Evolutionary conservation across 2,329 filamentous ascomycete genomes (phyloP), one percentile per base, ranked within the genome.

Genomic region (Fonsecaea multimorphosa): DNA sequence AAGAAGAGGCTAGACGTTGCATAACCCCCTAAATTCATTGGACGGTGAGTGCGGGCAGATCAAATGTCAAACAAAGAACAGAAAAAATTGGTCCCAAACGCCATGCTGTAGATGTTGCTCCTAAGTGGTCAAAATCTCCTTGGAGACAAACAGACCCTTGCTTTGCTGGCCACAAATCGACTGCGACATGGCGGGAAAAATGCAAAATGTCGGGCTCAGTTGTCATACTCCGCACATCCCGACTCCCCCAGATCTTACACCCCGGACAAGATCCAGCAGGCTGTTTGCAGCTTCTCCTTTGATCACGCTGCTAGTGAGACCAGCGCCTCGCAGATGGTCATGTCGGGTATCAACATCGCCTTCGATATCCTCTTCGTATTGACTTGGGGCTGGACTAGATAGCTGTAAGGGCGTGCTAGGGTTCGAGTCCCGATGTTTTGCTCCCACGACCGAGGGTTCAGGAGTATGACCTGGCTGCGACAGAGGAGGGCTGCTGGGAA

Each of bases 271-370:
- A 51, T 71, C 65, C 2, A 73, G 62, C 57, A 73, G 58, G 34
- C 67, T 65, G 19, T 65, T 69, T 24, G 72, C 72, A 49, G 72
- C 72, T 44, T 73, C 70, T 11, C 70, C 69, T 56, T 70, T 72
- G 52, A 72, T 65, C n/a, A 72, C 71, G 66, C 68, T 72, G 56
- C 68, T 71, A 31, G 69, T 69, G 46, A 68, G 59, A 32, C 63
- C 61, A 27, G 56, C 58, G n/a, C 34, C 49, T 12, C 60, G 67
- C 11, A 62, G 58, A 9, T 24, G 49, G 19, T 34, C 44, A 7
- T 60, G 22, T 24, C 62, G 61, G 5, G 38, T n/a, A 12, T 59
- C 57, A 14, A 22, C 19, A 24, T 36, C n/a, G 8, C 54, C 34
- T 22, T n/a, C 29, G 6, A 14, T 12, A 34, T 46, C 58, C 27